phyloP scores from a whole-genome alignment of 306 rosid genomes.

The Cotoneaster glaucophyllus region DNA sequence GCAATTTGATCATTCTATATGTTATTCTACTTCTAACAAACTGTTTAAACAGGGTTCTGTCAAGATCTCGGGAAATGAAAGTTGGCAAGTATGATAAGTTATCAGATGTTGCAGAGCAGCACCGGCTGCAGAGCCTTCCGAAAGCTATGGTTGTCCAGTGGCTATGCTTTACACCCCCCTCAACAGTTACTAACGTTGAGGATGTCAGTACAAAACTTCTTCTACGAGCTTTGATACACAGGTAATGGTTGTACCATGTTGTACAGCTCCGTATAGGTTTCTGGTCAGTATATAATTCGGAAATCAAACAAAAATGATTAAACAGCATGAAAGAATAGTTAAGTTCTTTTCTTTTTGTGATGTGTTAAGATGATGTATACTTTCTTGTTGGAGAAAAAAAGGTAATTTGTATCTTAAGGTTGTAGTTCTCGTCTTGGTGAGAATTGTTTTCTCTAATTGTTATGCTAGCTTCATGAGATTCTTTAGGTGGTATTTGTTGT shows the following conservation, averaged over 20 bases:
- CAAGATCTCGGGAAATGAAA: constrained; percentile 86
- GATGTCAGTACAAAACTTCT: constrained; percentile 72
- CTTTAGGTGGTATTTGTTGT: neutral
- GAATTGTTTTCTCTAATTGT: neutral
- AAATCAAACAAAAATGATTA: neutral
- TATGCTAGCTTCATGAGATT: neutral
- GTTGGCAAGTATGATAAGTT: constrained; percentile 47
- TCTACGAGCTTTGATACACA: constrained; percentile 69
- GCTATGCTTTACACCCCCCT: constrained; percentile 98
- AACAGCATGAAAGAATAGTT: neutral
- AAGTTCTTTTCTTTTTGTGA: neutral
- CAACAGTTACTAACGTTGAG: constrained; percentile 64
- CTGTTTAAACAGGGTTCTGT: constrained; percentile 62
- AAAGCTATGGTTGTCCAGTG: constrained; percentile 94
- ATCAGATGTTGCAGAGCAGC: constrained; percentile 85
- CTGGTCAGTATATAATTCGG: constrained; percentile 8
- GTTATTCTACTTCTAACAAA: constrained; percentile 15
- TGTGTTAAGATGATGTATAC: neutral
- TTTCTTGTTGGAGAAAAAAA: neutral
- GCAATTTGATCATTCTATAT: constrained; percentile 11
- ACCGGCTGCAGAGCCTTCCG: constrained; percentile 82
- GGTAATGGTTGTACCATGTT: constrained; percentile 36
- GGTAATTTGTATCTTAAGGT: neutral
- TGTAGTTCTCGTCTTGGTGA: neutral
- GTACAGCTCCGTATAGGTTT: neutral